Base-by-base conservation (phyloP, 129 eudicot species). In the Deinandra increscens region DNA sequence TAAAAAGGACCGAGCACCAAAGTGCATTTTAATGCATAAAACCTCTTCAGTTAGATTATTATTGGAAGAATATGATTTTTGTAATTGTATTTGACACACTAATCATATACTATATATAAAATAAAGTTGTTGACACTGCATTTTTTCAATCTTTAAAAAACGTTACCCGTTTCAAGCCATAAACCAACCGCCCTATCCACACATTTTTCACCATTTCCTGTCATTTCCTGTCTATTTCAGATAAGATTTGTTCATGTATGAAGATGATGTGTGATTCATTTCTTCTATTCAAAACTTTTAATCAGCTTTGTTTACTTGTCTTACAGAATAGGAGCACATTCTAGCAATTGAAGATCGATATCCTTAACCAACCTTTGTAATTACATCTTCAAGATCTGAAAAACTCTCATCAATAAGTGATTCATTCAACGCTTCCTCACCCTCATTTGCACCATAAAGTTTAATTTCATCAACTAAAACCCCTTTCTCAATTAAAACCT, bases 401-500 rank as follows among this genome's bases (percentile, higher is more conserved):
- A 93, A 93, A 82, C 81, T 85, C 58, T 88, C 89, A 70, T 88
- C 88, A 49, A 69, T 33, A 48, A 79, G 51, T 13, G 85, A 80
- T 69, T 86, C 87, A 70, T 89, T 95, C 65, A 89, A 58, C 48
- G 74, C 70, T 36, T 81, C 97, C 77, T 81, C 73, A 10, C 77
- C 72, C 49, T 83, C 93, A 0, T 65, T 63, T 78, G 87, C 88
- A 17, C 96, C 89, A 80, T 93, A 93, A 50, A 93, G 97, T 86
- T 87, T 93, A 36, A 93, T 89, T 62, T 93, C 97, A 64, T 80
- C 86, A 51, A 85, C 72, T 64, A 82, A 26, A 46, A 93, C 88
- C 61, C 99, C 97, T 83, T 84, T 85, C 37, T 87, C 88, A 66
- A 89, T 66, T 78, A 89, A 66, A 39, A 89, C 92, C 99, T 89